Evolutionary conservation across 192 early-diverging fungal species (phyloP).

Genomic region (Mortierella alpina): DNA sequence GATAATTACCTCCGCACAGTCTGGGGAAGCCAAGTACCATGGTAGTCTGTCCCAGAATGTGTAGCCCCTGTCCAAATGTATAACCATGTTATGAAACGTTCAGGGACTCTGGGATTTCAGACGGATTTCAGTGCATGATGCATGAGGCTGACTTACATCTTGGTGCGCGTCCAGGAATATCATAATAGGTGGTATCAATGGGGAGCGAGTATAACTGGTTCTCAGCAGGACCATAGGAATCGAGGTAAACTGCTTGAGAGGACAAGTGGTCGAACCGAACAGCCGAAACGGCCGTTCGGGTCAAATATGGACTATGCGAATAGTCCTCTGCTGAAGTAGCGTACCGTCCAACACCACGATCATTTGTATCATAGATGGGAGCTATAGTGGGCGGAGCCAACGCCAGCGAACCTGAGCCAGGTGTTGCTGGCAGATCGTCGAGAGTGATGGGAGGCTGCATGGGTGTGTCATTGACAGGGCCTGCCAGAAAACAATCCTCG

Average conservation of each 20-base stretch:
- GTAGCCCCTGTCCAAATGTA: constrained; percentile 66
- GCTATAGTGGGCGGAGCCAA: not conserved
- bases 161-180: constrained; percentile 91
- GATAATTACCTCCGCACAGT: constrained; percentile 72
- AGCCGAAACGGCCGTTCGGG: constrained; percentile 62
- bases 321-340: constrained; percentile 73
- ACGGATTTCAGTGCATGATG: not conserved
- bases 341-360: constrained; percentile 56
- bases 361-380: not conserved
- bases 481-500: constrained; percentile 70
- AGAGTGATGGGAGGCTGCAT: constrained; percentile 19
- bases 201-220: constrained; percentile 79
- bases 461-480: constrained; percentile 56
- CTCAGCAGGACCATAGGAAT: constrained; percentile 72
- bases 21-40: constrained; percentile 95
- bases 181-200: constrained; percentile 87
- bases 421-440: not conserved
- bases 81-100: not conserved
- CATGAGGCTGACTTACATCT: constrained; percentile 63
- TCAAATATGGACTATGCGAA: constrained; percentile 73
- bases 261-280: constrained; percentile 60
- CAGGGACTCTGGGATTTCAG: not conserved
- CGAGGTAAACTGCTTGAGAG: constrained; percentile 62
- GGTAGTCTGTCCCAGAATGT: constrained; percentile 94
- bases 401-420: not conserved